Evolutionary conservation across 805 yeast species (phyloP), one percentile per base, ranked within the genome.

Genomic region (Metschnikowia amazonensis): DNA sequence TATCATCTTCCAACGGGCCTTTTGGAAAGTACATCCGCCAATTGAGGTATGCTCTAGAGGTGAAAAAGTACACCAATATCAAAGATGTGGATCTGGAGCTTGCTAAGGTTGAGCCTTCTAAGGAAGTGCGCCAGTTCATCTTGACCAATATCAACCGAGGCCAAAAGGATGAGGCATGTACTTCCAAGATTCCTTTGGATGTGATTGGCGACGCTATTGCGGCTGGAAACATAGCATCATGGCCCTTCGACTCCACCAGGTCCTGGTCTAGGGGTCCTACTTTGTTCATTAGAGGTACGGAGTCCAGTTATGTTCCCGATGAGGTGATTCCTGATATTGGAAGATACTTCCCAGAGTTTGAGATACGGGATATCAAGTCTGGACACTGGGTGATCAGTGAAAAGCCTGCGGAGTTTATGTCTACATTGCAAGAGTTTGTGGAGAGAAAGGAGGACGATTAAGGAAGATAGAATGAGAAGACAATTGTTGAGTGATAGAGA

Each of bases 341-440:
- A 1, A 66, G 69, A 45, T 86, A 78, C 58, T 92, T 89, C 66
- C 97, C 97, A 0, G 69, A 72, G 21, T 89, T 89, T 58, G 86
- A 80, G 49, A 66, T 86, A 11, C 71, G 77, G 36, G 96, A 86
- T 58, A 69, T 94, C 20, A 83, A 87, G 16, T 79, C 90, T 0
- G 97, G 97, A 1, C 99, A 92, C 64, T 92, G 97, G 96, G 78
- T 90, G 13, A 88, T 88, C 52, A 80, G 88, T 33, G 97, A 92
- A 59, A 84, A 84, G 53, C 96, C 98, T 0, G 56, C 69, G 6
- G 95, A 84, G 58, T 89, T 92, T 51, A 69, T 87, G 20, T 78
- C 73, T 3, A 65, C 68, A 5, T 79, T 86, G 13, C 73, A 71
- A 24, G 84, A 83, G 24, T 90, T 81, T 66, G 72, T 88, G 5